Base-by-base conservation (phyloP, 176 grass and related monocot genomes). In the Puya raimondii region DNA sequence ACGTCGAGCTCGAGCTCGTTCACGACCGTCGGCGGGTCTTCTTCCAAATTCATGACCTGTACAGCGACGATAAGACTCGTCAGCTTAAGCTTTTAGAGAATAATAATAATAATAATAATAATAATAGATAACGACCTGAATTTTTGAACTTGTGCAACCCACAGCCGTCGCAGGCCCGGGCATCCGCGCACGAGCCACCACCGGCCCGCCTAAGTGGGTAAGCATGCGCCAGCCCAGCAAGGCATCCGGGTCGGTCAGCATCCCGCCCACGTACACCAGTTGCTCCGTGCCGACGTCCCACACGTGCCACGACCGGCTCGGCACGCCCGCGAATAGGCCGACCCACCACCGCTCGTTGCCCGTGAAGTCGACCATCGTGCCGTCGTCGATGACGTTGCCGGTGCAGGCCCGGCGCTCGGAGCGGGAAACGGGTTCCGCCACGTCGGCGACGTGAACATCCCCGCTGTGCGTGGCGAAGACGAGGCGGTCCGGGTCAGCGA, bases 321-420 rank as follows among this genome's bases (percentile, higher is more conserved):
- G 75, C 16, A 72, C 69, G 51, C 81, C 81, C 7, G 81, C 81
- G 42, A 83, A 83, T n/a, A 83, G 64, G 9, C 81, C 81, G 49
- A 83, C 69, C 81, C 81, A 83, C 53, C 74, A 69, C 15, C 47
- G 69, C 52, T 58, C 50, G 53, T 83, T 47, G 8, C 69, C 75
- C 1, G 64, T 12, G 76, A 83, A 83, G 50, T 83, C 81, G 26
- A 83, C 64, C 70, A 83, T 47, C 16, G 75, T 66, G 11, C 81
- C 75, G n/a, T 83, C 81, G 16, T 72, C 75, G 57, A 83, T 50
- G 48, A 78, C 48, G 63, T 74, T 68, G 9, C 81, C 81, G 1
- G 18, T 25, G 17, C 47, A 58, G 11, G 69, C 75, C 64, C 70
- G 69, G 21, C 50, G 70, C 4, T 59, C 4, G 12, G 64, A 63